These are phyloP conservation scores for Myochromella boudieri DNA, from an alignment of 768 basidiomycete genomes.

Conservation along the genomic window DNA sequence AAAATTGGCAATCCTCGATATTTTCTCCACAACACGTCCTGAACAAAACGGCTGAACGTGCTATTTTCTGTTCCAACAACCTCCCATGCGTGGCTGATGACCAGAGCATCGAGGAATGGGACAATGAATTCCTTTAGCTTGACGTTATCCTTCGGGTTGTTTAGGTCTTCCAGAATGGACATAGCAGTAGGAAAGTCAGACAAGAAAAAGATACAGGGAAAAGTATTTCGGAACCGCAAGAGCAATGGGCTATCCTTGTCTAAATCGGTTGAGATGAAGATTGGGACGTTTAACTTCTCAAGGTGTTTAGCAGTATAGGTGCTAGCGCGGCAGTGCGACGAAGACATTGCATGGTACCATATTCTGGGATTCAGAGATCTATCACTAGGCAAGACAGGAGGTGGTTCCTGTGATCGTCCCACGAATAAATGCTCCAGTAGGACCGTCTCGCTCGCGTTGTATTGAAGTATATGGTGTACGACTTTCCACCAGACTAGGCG, in stretches of 20 bases:
- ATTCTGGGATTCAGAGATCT: background rate
- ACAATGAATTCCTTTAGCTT: constrained; percentile 45
- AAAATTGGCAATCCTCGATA: constrained; percentile 54
- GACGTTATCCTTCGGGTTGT: constrained; percentile 50
- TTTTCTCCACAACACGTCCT: constrained; percentile 65
- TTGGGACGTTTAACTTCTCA: constrained; percentile 47
- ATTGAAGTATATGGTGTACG: constrained; percentile 45
- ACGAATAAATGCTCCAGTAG: constrained; percentile 24
- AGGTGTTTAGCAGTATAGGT: constrained; percentile 33
- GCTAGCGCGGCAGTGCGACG: constrained; percentile 35
- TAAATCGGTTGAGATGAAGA: constrained; percentile 70
- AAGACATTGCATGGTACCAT: constrained; percentile 4
- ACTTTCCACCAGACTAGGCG: constrained; percentile 58
- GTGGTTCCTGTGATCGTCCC: background rate
- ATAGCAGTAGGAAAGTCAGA: constrained; percentile 43
- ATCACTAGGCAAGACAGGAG: background rate
- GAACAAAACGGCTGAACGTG: constrained; percentile 72
- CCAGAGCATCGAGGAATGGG: constrained; percentile 72
- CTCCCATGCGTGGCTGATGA: constrained; percentile 54
- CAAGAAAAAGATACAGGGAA: constrained; percentile 66
- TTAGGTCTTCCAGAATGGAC: constrained; percentile 30
- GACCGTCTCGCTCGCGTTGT: constrained; percentile 34
- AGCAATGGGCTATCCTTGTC: constrained; percentile 39
- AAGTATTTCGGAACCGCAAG: constrained; percentile 44
- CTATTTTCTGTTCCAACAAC: constrained; percentile 73